Evolutionary conservation across 2,329 filamentous ascomycete genomes (phyloP).

Genomic region (Neonectria ditissima): DNA sequence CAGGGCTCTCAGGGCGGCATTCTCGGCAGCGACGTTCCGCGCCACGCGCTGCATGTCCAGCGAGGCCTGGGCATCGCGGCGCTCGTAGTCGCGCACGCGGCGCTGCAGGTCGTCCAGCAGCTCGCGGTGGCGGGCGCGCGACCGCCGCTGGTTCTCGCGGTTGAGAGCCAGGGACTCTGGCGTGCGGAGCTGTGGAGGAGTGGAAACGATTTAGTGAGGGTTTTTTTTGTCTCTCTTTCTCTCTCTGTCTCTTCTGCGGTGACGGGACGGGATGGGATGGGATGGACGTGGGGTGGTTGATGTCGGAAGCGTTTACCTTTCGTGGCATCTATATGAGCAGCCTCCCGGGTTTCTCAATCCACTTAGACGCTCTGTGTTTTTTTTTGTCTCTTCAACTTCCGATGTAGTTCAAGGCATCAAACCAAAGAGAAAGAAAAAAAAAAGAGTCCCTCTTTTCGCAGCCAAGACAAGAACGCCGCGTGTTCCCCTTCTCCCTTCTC

Average conservation of each 20-base stretch:
- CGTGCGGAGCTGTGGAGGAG: constrained; percentile 32
- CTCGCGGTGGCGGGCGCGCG: constrained; percentile 58
- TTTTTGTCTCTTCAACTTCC: background rate
- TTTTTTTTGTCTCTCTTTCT: background rate
- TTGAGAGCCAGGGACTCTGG: constrained; percentile 45
- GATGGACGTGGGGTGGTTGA: background rate
- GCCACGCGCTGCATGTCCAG: constrained; percentile 62
- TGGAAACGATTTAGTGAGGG: background rate
- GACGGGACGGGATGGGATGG: background rate
- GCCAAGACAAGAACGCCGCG: too few species aligned
- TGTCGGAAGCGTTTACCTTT: constrained; percentile 19
- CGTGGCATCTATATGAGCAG: constrained; percentile 20
- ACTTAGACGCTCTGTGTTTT: too few species aligned
- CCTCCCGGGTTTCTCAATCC: background rate
- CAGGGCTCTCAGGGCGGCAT: constrained; percentile 51
- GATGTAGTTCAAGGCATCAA: background rate
- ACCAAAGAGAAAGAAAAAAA: too few species aligned
- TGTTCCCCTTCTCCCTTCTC: too few species aligned
- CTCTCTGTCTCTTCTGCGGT: too few species aligned
- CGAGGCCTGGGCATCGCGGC: constrained; percentile 56
- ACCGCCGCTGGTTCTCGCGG: constrained; percentile 61
- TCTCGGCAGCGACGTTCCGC: constrained; percentile 57
- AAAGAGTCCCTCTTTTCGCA: too few species aligned
- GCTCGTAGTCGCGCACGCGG: constrained; percentile 56
- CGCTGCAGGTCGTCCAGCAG: constrained; percentile 57